Evolutionary conservation across 441 rosid genomes (phyloP), one percentile per base, ranked within the genome.

Genomic region (Populus hybrid): DNA sequence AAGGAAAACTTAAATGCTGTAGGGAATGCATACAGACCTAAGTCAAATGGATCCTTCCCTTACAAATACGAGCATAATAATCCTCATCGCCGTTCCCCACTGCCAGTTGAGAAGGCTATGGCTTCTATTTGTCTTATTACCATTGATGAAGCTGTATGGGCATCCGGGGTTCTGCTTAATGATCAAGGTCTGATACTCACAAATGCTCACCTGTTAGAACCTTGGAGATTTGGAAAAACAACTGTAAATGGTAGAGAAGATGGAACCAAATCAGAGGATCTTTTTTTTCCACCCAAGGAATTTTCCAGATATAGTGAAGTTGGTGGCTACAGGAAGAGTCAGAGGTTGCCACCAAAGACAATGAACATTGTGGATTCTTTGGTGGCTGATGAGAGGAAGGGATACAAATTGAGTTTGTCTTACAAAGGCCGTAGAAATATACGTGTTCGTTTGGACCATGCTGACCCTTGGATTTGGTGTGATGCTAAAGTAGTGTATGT

Each of bases 161-260:
- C 32, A 30, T 30, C 32, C 4, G 32, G 32, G 32, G 32, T 30
- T 30, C 32, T 30, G 32, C 32, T 30, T 30, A 30, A 30, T 0
- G 32, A 30, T 30, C 32, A 30, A 30, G 32, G 32, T 30, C 32
- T 30, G 32, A 30, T 30, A 30, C 32, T 30, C 32, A 30, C 98
- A 67, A 94, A 93, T 81, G 99, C 99, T 77, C 99, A 94, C 88
- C 83, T 96, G 75, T 85, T 93, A 81, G 98, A 94, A 82, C 99
- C 99, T 1, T 92, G 98, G 99, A 92, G 98, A 80, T 93, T 90
- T 86, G 97, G 98, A 20, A 92, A 87, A 85, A 82, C 92, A 80
- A 78, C 88, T 71, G 83, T 84, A 26, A 75, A 65, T 80, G 88
- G 90, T 67, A 81, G 82, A 82, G 83, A 79, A 72, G 32, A 80